Evolutionary conservation across 768 basidiomycete genomes (phyloP).

Genomic region (Suillus subalutaceus): DNA sequence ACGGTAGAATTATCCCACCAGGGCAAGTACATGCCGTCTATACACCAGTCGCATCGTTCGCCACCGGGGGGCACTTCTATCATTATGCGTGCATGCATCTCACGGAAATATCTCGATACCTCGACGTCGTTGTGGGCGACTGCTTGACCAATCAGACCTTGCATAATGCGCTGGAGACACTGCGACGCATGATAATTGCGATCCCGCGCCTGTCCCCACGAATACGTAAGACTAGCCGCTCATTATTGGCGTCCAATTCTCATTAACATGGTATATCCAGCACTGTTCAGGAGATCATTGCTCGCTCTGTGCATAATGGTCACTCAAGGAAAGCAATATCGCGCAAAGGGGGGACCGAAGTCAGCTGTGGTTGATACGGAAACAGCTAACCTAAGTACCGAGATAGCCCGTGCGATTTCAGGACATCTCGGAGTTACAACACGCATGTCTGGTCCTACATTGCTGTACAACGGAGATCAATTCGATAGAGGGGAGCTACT

Average conservation of each 20-base stretch:
- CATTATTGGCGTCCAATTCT: neutral
- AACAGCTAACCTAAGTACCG: no score
- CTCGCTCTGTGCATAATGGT: neutral
- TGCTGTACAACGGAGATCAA: no score
- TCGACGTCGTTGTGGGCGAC: neutral
- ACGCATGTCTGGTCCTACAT: no score
- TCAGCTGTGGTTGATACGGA: no score
- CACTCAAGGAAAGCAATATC: no score
- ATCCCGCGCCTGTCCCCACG: neutral
- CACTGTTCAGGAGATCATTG: neutral
- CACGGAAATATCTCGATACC: slow-evolving; percentile 5
- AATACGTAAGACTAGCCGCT: neutral
- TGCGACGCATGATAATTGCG: slow-evolving; percentile 2
- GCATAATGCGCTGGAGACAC: neutral
- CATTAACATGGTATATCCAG: no score
- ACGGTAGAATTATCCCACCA: slow-evolving; percentile 14
- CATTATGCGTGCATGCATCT: slow-evolving; percentile 11
- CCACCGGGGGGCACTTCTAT: slow-evolving; percentile 11
- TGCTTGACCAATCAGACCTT: slow-evolving; percentile 5
- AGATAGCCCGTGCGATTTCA: no score
- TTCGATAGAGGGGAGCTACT: no score
- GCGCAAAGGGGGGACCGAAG: no score
- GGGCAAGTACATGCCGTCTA: slow-evolving; percentile 11
- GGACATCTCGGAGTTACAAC: no score
- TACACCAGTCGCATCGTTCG: slow-evolving; percentile 11